phyloP scores from a whole-genome alignment of 2,329 filamentous ascomycete species.

The Paecilomyces dactylethromorphus region DNA sequence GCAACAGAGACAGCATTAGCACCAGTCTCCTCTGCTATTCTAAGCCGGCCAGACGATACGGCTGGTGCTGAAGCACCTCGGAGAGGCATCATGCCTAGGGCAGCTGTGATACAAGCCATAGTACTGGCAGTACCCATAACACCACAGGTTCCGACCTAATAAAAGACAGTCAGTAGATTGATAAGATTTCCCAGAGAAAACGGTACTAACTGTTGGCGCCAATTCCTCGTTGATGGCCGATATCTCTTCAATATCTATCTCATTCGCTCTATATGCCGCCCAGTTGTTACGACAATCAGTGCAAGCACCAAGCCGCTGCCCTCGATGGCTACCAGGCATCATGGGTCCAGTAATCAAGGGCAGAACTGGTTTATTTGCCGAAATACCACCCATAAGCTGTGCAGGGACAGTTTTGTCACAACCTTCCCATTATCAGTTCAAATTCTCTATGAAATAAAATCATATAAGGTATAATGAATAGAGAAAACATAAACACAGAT shows the following conservation, averaged over 20 bases:
- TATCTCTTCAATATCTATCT: conserved; percentile 66
- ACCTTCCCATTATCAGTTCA: conserved; percentile 35
- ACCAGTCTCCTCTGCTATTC: conserved; percentile 51
- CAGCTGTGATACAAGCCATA: conserved; percentile 50
- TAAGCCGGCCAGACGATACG: conserved; percentile 45
- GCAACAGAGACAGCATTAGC: conserved; percentile 42
- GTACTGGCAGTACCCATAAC: conserved; percentile 54
- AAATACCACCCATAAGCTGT: conserved; percentile 69
- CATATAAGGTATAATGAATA: neutral
- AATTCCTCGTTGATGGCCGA: conserved; percentile 64
- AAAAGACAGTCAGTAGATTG: neutral
- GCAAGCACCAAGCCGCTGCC: conserved; percentile 62
- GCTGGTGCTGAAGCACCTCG: conserved; percentile 48
- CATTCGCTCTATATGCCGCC: conserved; percentile 60
- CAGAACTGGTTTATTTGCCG: conserved; percentile 64
- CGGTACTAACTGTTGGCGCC: conserved; percentile 55
- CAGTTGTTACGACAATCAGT: conserved; percentile 71
- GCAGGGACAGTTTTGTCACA: conserved; percentile 71
- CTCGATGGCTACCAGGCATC: conserved; percentile 64
- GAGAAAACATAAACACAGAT: neutral
- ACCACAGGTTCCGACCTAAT: conserved; percentile 46
- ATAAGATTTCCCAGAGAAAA: neutral
- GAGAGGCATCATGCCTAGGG: conserved; percentile 48
- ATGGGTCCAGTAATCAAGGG: conserved; percentile 67
- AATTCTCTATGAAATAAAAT: neutral